Evolutionary conservation across 306 rosid species (phyloP).

Genomic region (Cucumis hystrix): DNA sequence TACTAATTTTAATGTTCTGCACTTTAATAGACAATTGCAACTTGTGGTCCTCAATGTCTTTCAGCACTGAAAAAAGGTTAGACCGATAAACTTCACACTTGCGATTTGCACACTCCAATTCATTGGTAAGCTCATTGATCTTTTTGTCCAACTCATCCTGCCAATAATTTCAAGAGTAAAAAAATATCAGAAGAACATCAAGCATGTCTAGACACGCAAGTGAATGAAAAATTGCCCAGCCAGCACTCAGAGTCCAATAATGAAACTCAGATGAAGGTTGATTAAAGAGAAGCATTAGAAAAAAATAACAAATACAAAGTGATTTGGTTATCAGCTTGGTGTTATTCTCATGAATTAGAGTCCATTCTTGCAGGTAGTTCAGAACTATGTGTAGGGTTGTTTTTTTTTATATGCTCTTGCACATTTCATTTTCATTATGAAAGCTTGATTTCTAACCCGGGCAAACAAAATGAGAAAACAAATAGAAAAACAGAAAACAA

Average conservation of each 20-base stretch:
- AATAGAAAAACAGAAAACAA: not conserved
- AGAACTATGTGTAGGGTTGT: no score
- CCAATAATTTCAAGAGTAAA: slow-evolving; percentile 8
- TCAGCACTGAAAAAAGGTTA: slow-evolving; percentile 82
- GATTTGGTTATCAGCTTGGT: no score
- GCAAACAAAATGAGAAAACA: no score
- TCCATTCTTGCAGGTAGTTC: no score
- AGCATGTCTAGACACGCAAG: not conserved
- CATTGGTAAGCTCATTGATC: slow-evolving; percentile 47
- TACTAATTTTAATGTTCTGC: slow-evolving; percentile 86
- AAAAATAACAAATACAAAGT: not conserved
- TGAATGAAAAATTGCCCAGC: not conserved
- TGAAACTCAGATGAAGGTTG: not conserved
- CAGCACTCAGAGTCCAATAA: not conserved
- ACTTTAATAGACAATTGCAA: slow-evolving; percentile 80
- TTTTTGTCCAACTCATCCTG: slow-evolving; percentile 90
- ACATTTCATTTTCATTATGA: no score
- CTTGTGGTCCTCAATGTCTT: slow-evolving; percentile 96
- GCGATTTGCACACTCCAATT: slow-evolving; percentile 63
- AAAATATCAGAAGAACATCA: not conserved
- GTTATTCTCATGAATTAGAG: no score
- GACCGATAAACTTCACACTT: slow-evolving; percentile 93
- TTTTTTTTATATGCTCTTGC: no score
- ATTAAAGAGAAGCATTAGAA: not conserved
- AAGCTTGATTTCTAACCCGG: no score